Percentiles rank a stretch among this genome's conserved stretches.
phyloP scores from a whole-genome alignment of 306 rosid species.

The Ziziphus jujuba region DNA sequence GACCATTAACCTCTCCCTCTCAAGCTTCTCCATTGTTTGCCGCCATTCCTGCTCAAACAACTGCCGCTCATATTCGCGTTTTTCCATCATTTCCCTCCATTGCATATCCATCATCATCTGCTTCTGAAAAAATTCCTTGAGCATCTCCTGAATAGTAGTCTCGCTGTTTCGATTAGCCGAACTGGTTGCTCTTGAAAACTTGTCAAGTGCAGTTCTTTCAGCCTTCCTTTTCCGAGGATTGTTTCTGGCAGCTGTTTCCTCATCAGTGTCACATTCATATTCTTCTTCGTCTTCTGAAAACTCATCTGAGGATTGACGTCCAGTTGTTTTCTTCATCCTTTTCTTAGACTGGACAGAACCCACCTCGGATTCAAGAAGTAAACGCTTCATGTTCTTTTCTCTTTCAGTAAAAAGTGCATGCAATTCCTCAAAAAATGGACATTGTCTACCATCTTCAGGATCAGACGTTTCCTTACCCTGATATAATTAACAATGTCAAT shows the following conservation, averaged over 20 bases:
- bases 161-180: slow-evolving; percentile 23
- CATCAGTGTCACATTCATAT: slow-evolving; percentile 51
- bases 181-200: slow-evolving; percentile 41
- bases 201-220: slow-evolving; percentile 33
- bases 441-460: slow-evolving; percentile 65
- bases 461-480: slow-evolving; percentile 92
- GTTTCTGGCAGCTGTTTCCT: slow-evolving; percentile 53
- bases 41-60: slow-evolving; percentile 87
- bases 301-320: slow-evolving; percentile 62
- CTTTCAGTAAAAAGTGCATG: slow-evolving; percentile 72
- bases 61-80: slow-evolving; percentile 52
- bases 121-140: slow-evolving; percentile 67
- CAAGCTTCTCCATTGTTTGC: slow-evolving; percentile 67
- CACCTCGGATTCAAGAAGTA: slow-evolving; percentile 65
- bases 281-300: slow-evolving; percentile 64
- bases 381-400: slow-evolving; percentile 62
- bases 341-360: slow-evolving; percentile 51
- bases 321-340: slow-evolving; percentile 49
- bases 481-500: background rate
- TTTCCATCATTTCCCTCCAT: slow-evolving; percentile 83
- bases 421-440: slow-evolving; percentile 86
- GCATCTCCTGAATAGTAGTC: slow-evolving; percentile 47
- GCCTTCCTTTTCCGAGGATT: slow-evolving; percentile 61
- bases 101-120: slow-evolving; percentile 82
- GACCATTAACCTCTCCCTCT: slow-evolving; percentile 72